Percentiles rank a stretch among this genome's conserved stretches.
phyloP scores from a whole-genome alignment of 306 rosid species.

The Sophora flavescens region DNA sequence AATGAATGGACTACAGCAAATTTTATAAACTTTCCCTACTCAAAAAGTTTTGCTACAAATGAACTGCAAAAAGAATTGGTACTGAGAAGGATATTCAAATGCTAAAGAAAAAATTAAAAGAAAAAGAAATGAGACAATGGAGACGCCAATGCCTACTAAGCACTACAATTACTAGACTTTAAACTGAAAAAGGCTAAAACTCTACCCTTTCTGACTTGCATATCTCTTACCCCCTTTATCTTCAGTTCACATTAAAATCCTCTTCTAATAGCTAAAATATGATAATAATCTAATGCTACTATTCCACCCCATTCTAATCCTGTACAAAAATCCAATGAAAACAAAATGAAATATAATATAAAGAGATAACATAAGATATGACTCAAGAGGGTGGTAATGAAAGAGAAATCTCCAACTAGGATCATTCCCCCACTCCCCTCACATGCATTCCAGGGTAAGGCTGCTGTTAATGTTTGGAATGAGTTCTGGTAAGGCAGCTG shows the following conservation, averaged over 20 bases:
- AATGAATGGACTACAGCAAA: not conserved
- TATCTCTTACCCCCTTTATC: conserved; percentile 48
- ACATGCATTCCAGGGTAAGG: conserved; percentile 72
- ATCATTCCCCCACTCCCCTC: conserved; percentile 45
- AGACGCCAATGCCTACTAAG: conserved; percentile 43
- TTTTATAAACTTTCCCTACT: conserved; percentile 55
- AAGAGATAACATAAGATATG: conserved; percentile 50
- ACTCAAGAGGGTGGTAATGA: conserved; percentile 33
- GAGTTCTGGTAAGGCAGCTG: conserved; percentile 59
- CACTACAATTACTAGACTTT: conserved; percentile 44
- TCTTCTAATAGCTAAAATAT: conserved; percentile 68
- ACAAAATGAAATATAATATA: conserved; percentile 49
- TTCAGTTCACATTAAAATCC: conserved; percentile 54
- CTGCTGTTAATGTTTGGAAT: conserved; percentile 68
- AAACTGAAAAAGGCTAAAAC: conserved; percentile 42
- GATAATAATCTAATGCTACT: conserved; percentile 64
- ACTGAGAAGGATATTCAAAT: conserved; percentile 43
- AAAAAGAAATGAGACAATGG: conserved; percentile 45
- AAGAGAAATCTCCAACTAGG: conserved; percentile 21
- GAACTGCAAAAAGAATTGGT: conserved; percentile 88
- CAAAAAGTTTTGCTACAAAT: conserved; percentile 65
- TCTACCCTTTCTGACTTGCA: conserved; percentile 62
- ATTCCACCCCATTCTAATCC: conserved; percentile 57
- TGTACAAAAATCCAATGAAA: conserved; percentile 75
- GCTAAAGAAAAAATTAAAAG: conserved; percentile 41